These are phyloP conservation scores for Cucumis hystrix DNA, from an alignment of 306 rosid species.

Conservation along the genomic window DNA sequence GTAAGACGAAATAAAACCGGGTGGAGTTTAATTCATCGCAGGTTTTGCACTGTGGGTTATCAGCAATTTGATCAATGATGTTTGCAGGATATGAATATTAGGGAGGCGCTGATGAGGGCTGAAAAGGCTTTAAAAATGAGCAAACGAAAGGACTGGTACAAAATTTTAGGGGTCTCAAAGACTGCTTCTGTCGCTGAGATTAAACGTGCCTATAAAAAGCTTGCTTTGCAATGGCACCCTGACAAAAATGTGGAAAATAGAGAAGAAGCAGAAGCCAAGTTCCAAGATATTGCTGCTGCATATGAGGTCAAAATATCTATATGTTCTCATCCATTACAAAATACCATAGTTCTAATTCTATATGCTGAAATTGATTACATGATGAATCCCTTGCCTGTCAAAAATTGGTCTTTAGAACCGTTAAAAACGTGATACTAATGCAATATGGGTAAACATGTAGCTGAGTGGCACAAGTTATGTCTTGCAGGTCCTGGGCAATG, in stretches of 20 bases:
- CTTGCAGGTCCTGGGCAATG: constrained; percentile 72
- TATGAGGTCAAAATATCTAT: constrained; percentile 47
- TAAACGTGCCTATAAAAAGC: constrained; percentile 94
- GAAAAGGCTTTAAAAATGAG: constrained; percentile 95
- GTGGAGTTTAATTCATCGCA: background rate
- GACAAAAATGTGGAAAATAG: constrained; percentile 89
- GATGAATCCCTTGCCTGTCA: background rate
- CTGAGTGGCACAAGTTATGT: constrained; percentile 6
- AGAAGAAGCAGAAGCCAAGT: constrained; percentile 87
- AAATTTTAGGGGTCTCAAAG: constrained; percentile 81
- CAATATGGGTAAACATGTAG: constrained; percentile 5
- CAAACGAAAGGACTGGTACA: constrained; percentile 96
- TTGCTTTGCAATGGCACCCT: constrained; percentile 98
- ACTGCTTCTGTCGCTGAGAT: constrained; percentile 67
- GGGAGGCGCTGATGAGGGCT: constrained; percentile 72
- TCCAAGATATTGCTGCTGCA: constrained; percentile 90
- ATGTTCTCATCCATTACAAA: background rate
- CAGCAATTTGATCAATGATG: background rate
- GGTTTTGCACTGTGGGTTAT: background rate
- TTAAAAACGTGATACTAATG: background rate
- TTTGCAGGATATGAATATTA: constrained; percentile 76
- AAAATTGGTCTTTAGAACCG: background rate
- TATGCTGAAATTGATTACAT: background rate
- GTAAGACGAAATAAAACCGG: background rate
- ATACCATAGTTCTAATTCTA: background rate